Percentiles rank a stretch among this genome's conserved stretches.
Evolutionary conservation across 2,329 filamentous ascomycete genomes (phyloP).

Genomic region (Apiospora aurea): DNA sequence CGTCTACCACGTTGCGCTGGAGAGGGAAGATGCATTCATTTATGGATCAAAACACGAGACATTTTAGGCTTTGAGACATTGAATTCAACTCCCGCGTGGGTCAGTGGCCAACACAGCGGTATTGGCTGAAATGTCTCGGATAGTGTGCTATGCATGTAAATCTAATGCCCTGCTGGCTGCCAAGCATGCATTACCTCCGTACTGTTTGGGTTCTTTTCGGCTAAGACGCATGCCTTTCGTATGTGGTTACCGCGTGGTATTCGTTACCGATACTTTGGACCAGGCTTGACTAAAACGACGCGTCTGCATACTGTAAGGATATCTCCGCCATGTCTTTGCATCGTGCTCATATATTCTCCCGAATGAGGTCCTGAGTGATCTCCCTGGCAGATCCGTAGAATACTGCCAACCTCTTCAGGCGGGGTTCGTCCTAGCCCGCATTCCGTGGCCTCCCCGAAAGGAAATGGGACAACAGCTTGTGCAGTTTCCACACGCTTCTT

Average conservation of each 20-base stretch:
- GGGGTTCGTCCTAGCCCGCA: slow-evolving; percentile 37
- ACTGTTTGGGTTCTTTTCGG: too few species aligned
- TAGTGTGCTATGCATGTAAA: not conserved
- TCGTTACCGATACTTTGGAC: too few species aligned
- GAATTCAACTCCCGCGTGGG: not conserved
- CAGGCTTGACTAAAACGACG: too few species aligned
- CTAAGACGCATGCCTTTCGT: too few species aligned
- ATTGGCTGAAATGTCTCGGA: not conserved
- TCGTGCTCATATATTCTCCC: not conserved
- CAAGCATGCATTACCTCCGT: too few species aligned
- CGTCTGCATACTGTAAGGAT: too few species aligned
- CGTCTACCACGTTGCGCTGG: not conserved
- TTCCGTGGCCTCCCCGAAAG: slow-evolving; percentile 37
- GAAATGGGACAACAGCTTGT: slow-evolving; percentile 32
- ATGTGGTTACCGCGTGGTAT: too few species aligned
- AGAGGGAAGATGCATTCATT: not conserved
- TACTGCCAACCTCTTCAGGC: slow-evolving; percentile 35
- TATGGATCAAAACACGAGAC: not conserved
- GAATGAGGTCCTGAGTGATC: slow-evolving; percentile 28
- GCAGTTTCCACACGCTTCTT: slow-evolving; percentile 36
- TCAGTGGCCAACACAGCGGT: not conserved
- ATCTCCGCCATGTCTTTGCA: too few species aligned
- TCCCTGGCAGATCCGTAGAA: slow-evolving; percentile 35
- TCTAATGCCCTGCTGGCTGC: too few species aligned
- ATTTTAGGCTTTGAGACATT: not conserved